Evolutionary conservation across 2,329 filamentous ascomycete species (phyloP), one percentile per base, ranked within the genome.

Genomic region (Epichloe sp.): DNA sequence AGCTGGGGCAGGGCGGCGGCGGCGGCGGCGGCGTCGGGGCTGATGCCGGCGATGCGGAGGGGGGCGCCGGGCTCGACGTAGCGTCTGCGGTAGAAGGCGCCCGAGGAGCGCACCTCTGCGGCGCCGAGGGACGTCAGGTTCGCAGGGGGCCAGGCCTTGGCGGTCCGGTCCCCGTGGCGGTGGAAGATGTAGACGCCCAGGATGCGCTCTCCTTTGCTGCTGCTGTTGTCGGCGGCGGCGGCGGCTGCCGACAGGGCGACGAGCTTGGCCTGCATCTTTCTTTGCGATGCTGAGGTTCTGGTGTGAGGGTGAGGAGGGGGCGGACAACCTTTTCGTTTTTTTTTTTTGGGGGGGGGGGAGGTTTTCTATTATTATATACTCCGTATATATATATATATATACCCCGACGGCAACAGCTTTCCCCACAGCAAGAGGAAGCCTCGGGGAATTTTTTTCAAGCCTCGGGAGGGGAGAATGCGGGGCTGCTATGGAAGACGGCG

Each of bases 121-220:
- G 90, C 88, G 35, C 90, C 90, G 48, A 95, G 76, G 53, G 84
- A 76, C 12, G 90, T 95, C 64, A 96, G 70, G 57, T 77, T 76
- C 31, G 86, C 80, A 12, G 85, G 85, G 44, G 81, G 73, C 55
- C 80, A 80, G 17, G 79, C 74, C 71, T 95, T 95, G 56, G 87
- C 71, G 0, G 88, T 91, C 51, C 90, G 82, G 67, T 96, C 90
- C 52, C 90, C 90, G 70, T 96, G 90, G 44, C 90, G 85, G 59
- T 88, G 82, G 73, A 94, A 95, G 68, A 95, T 82, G 67, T 90
- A 93, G 44, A 84, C 82, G 49, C 88, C 89, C 15, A 95, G 75
- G 31, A 93, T 74, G 0, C 82, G 86, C 71, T 94, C 86, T 10
- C 4, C 10, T 10, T 11, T 31, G 26, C 8, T 31, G 26, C 26